These are phyloP conservation scores for Endothia cerciana DNA, from an alignment of 2,329 filamentous ascomycete species.

Conservation along the genomic window DNA sequence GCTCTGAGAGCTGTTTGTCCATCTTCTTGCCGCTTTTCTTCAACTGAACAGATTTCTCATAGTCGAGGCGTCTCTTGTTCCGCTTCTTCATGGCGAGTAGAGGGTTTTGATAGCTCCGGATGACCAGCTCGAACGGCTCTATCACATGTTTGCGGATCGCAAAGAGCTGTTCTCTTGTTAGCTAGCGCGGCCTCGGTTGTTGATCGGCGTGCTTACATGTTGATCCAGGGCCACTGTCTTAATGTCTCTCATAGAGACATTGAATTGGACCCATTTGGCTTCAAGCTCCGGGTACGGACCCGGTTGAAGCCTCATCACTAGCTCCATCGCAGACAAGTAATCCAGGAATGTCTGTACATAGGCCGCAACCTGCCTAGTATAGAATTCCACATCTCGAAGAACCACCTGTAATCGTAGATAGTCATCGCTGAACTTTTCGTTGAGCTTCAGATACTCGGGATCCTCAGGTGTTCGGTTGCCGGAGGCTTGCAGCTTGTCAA, in stretches of 20 bases:
- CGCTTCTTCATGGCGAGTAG: constrained; percentile 92
- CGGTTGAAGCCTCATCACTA: constrained; percentile 73
- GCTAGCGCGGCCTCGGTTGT: constrained; percentile 14
- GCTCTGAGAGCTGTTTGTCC: constrained; percentile 82
- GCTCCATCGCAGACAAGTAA: constrained; percentile 80
- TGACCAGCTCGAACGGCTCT: constrained; percentile 58
- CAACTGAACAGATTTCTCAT: constrained; percentile 77
- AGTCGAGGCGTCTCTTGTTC: constrained; percentile 89
- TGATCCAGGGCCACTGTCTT: constrained; percentile 81
- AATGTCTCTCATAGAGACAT: constrained; percentile 83
- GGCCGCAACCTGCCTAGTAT: constrained; percentile 78
- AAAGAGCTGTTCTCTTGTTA: constrained; percentile 48
- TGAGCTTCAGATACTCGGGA: constrained; percentile 75
- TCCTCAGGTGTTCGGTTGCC: constrained; percentile 71
- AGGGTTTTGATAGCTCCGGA: constrained; percentile 70
- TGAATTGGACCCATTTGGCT: constrained; percentile 92
- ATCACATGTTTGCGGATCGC: constrained; percentile 82
- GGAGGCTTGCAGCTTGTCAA: constrained; percentile 78
- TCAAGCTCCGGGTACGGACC: constrained; percentile 82
- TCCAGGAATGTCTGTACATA: constrained; percentile 82
- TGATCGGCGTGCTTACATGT: constrained; percentile 63
- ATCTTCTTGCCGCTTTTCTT: constrained; percentile 82
- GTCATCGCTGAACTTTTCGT: constrained; percentile 89
- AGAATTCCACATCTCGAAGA: constrained; percentile 90
- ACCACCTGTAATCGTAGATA: constrained; percentile 92